phyloP scores from a whole-genome alignment of 805 yeast species.

The Wickerhamomyces hampshirensis region DNA sequence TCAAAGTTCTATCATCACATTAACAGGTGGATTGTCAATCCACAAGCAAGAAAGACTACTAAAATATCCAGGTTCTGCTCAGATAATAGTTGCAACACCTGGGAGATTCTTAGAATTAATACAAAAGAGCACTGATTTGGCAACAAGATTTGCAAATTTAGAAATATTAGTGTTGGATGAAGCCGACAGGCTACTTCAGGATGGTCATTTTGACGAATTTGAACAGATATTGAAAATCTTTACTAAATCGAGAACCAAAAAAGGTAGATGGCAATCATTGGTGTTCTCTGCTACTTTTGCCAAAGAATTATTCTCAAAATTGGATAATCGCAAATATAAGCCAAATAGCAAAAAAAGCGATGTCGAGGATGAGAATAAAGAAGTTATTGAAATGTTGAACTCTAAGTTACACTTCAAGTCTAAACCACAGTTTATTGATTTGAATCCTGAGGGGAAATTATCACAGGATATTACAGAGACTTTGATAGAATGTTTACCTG shows the following conservation, averaged over 20 bases:
- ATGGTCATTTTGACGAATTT: slow-evolving; percentile 93
- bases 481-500: slow-evolving; percentile 83
- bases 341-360: slow-evolving; percentile 23
- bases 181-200: slow-evolving; percentile 92
- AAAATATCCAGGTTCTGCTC: slow-evolving; percentile 59
- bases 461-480: slow-evolving; percentile 77
- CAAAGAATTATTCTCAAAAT: slow-evolving; percentile 71
- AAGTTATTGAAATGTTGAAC: slow-evolving; percentile 60
- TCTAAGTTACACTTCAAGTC: slow-evolving; percentile 68
- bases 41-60: slow-evolving; percentile 87
- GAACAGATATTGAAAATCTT: slow-evolving; percentile 72
- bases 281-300: slow-evolving; percentile 96
- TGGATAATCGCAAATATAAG: slow-evolving; percentile 39
- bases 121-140: slow-evolving; percentile 48
- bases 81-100: slow-evolving; percentile 87
- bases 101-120: slow-evolving; percentile 85
- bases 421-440: slow-evolving; percentile 72
- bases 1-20: slow-evolving; percentile 57
- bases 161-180: slow-evolving; percentile 77
- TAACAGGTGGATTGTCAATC: slow-evolving; percentile 94
- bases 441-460: slow-evolving; percentile 79
- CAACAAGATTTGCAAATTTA: slow-evolving; percentile 37
- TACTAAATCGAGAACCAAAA: slow-evolving; percentile 43
- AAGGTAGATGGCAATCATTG: slow-evolving; percentile 66
- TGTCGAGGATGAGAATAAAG: slow-evolving; percentile 38